phyloP scores from a whole-genome alignment of 805 yeast genomes.

The Kodamaea leandrae region DNA sequence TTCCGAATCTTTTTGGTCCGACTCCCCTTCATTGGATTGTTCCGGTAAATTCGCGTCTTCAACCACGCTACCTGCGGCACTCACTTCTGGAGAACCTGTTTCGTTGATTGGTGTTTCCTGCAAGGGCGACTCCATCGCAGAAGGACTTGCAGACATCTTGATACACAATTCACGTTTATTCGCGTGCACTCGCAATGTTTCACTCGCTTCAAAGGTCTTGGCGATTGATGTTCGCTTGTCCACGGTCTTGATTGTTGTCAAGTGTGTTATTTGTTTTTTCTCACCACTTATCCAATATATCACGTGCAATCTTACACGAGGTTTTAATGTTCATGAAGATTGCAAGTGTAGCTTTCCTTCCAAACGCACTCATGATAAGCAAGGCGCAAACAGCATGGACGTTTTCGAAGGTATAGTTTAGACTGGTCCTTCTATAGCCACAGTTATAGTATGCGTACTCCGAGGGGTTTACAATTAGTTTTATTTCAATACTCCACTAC shows the following conservation, averaged over 20 bases:
- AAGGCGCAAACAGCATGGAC: too few species aligned
- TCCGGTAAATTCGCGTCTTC: background rate
- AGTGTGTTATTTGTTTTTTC: conserved; percentile 2
- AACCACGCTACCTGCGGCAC: background rate
- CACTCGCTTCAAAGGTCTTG: background rate
- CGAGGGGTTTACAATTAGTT: too few species aligned
- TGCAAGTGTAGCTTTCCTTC: too few species aligned
- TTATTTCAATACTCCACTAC: too few species aligned
- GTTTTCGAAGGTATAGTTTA: too few species aligned
- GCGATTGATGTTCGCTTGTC: background rate
- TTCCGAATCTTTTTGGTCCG: background rate
- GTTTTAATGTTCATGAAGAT: too few species aligned
- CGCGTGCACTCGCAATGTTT: background rate
- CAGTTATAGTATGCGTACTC: too few species aligned
- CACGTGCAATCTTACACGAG: background rate
- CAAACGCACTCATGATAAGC: too few species aligned
- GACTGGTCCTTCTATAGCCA: too few species aligned
- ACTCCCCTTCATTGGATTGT: background rate
- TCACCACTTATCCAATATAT: background rate
- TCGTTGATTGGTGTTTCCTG: background rate
- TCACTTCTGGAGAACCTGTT: background rate
- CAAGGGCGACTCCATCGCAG: conserved; percentile 1
- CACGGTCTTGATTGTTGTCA: background rate
- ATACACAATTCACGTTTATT: background rate
- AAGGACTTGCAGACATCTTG: conserved; percentile 6